phyloP scores from a whole-genome alignment of 2,329 filamentous ascomycete genomes.

The Trichoderma semiorbis region DNA sequence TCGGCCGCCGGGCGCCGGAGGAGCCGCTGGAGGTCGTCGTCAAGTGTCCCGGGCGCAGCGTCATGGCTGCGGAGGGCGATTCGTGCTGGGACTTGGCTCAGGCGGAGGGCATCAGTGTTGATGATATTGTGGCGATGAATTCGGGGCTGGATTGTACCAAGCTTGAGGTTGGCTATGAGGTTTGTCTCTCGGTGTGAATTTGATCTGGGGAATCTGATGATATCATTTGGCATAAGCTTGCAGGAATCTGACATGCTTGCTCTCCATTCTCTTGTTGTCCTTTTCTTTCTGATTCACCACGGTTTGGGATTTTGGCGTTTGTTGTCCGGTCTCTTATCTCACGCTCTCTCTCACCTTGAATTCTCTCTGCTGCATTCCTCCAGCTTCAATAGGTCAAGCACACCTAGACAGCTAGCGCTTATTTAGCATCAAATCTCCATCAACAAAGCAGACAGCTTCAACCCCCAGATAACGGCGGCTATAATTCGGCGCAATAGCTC shows the following conservation, averaged over 20 bases:
- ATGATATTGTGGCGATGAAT: conserved; percentile 46
- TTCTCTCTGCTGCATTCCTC: neutral
- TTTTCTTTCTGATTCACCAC: neutral
- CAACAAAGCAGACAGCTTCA: neutral
- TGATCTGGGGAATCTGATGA: neutral
- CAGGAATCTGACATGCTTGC: neutral
- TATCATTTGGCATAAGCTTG: neutral
- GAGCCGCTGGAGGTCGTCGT: conserved; percentile 11
- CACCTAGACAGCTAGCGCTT: neutral
- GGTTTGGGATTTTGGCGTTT: neutral
- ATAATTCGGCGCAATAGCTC: conserved; percentile 12
- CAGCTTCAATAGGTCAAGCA: neutral
- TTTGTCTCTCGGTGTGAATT: conserved; percentile 42
- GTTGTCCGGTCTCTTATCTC: neutral
- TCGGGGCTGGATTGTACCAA: conserved; percentile 45
- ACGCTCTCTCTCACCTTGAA: neutral
- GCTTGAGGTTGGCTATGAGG: conserved; percentile 38
- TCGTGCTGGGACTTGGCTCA: conserved; percentile 54
- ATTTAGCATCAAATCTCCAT: neutral
- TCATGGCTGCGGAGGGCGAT: conserved; percentile 46
- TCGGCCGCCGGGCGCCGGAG: conserved; percentile 32
- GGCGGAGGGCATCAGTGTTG: conserved; percentile 39
- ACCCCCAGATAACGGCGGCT: neutral
- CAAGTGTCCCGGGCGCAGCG: conserved; percentile 31
- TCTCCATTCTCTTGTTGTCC: neutral